phyloP scores from a whole-genome alignment of 495 filamentous ascomycete species.

The Hypoxylon perforatum region DNA sequence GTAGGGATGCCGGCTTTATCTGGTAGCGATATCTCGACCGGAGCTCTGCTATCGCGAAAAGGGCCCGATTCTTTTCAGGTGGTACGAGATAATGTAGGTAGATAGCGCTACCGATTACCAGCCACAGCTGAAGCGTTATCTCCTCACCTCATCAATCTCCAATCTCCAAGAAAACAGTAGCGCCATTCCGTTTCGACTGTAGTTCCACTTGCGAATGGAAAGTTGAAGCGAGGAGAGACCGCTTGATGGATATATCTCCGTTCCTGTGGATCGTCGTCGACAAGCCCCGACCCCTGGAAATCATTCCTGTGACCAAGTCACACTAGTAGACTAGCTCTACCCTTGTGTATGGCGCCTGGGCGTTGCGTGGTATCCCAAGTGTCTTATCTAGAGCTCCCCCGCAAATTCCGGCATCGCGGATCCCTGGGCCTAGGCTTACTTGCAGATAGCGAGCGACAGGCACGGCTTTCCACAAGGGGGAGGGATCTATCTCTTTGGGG shows the following conservation, averaged over 20 bases:
- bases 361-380: background rate
- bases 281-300: background rate
- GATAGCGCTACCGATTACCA: background rate
- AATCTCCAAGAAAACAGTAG: constrained; percentile 16
- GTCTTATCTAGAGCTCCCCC: constrained; percentile 22
- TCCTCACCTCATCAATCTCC: constrained; percentile 20
- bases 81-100: background rate
- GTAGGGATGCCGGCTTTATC: background rate
- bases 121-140: background rate
- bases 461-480: too few species aligned
- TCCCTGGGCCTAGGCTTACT: constrained; percentile 7
- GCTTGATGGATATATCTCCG: background rate
- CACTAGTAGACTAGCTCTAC: background rate
- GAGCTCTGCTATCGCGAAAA: background rate
- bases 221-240: constrained; percentile 13
- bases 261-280: background rate
- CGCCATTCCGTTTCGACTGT: background rate
- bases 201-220: background rate
- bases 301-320: constrained; percentile 16
- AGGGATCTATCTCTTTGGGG: constrained; percentile 8
- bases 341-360: too few species aligned
- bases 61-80: background rate
- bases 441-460: constrained; percentile 29
- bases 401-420: constrained; percentile 36
- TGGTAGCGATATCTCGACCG: constrained; percentile 11